Conservation (phyloP, 1,284 basidiomycete species). For the Schizophyllum amplum region DNA sequence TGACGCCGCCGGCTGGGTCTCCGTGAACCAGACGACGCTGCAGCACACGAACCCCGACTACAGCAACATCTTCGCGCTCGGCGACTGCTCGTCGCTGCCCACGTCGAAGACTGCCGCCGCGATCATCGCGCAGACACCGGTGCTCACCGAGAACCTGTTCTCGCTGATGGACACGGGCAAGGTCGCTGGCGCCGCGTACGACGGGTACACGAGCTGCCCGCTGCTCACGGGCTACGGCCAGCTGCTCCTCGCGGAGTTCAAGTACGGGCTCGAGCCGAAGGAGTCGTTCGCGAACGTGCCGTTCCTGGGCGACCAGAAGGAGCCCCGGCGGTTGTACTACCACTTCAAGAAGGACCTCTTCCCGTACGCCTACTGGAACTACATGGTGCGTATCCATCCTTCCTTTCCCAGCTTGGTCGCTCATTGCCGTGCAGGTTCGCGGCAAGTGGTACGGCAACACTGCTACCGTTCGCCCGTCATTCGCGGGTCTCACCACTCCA, state of each 20-base stretch:
- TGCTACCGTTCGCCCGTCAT: constrained; percentile 39
- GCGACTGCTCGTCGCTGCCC: constrained; percentile 86
- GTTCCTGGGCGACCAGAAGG: constrained; percentile 58
- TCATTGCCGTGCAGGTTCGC: constrained; percentile 35
- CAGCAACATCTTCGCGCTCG: constrained; percentile 82
- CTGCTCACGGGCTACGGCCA: constrained; percentile 79
- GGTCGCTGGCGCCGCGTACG: constrained; percentile 58
- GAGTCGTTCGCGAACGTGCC: constrained; percentile 60
- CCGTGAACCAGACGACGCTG: constrained; percentile 75
- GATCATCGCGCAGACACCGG: constrained; percentile 87
- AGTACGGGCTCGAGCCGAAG: constrained; percentile 80
- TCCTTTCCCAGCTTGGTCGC: constrained; percentile 2
- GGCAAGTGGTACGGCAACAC: constrained; percentile 63
- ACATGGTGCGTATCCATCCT: constrained; percentile 45
- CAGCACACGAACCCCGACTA: constrained; percentile 77
- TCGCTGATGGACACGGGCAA: constrained; percentile 67
- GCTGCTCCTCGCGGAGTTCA: constrained; percentile 86
- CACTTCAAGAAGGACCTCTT: constrained; percentile 91
- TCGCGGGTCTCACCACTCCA: not conserved
- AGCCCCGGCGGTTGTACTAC: constrained; percentile 71
- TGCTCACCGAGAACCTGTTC: constrained; percentile 85
- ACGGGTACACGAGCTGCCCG: constrained; percentile 82
- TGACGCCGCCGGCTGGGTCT: constrained; percentile 82
- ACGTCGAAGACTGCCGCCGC: constrained; percentile 97
- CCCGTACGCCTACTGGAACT: constrained; percentile 84